Percentiles rank a stretch among this genome's conserved stretches.
Conservation (phyloP, 352 stramenopile species). For the Phytophthora citricola region DNA sequence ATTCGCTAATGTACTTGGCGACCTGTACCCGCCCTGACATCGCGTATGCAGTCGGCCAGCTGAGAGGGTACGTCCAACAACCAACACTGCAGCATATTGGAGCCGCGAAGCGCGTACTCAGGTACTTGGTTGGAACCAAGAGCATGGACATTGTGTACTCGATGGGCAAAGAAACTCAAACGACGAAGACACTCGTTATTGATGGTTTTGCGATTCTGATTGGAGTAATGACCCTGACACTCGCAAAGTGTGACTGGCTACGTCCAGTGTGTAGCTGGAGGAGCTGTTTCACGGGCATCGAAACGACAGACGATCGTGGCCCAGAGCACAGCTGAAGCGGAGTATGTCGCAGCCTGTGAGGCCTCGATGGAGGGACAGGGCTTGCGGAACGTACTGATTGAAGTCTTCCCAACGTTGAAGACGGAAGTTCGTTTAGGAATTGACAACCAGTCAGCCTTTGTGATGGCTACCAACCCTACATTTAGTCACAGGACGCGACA, state of each 20-base stretch:
- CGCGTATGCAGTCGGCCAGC: constrained; percentile 29
- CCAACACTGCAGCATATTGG: constrained; percentile 18
- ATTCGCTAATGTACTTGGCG: constrained; percentile 37
- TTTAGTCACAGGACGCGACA: constrained; percentile 13
- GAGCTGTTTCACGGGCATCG: constrained; percentile 1
- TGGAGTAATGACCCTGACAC: constrained; percentile 18
- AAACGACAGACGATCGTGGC: constrained; percentile 26
- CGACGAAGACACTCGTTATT: background rate
- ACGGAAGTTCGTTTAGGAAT: constrained; percentile 10
- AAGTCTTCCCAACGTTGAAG: constrained; percentile 10
- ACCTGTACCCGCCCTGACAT: constrained; percentile 34
- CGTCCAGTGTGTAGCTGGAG: constrained; percentile 9
- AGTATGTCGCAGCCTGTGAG: constrained; percentile 32
- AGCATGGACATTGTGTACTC: constrained; percentile 1
- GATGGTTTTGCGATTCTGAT: constrained; percentile 16
- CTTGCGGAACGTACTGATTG: constrained; percentile 9
- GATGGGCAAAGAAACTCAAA: background rate
- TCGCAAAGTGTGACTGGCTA: constrained; percentile 15
- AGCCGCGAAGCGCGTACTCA: constrained; percentile 1
- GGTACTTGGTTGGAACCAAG: constrained; percentile 5
- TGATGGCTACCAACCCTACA: constrained; percentile 22
- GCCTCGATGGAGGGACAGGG: constrained; percentile 14
- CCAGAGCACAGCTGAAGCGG: constrained; percentile 22
- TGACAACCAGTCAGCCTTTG: constrained; percentile 25
- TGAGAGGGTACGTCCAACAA: constrained; percentile 29